Evolutionary conservation across 2,329 filamentous ascomycete genomes (phyloP).

Genomic region (Diaporthe nobilis): DNA sequence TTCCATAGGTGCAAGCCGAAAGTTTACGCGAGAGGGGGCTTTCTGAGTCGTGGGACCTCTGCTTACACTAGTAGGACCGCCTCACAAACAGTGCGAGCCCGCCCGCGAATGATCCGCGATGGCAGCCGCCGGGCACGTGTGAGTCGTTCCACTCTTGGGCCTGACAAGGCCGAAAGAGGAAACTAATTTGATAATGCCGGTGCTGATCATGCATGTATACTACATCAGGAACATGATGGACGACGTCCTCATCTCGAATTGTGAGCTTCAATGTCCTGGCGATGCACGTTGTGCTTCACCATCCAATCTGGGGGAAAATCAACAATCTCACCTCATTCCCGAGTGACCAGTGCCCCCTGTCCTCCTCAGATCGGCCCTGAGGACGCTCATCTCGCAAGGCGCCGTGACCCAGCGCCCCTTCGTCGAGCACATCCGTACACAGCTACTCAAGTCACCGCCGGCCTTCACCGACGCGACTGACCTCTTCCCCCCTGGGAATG

Average conservation of each 20-base stretch:
- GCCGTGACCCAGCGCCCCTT: constrained; percentile 50
- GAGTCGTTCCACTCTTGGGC: constrained; percentile 6
- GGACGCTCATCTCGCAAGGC: constrained; percentile 51
- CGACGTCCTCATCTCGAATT: constrained; percentile 56
- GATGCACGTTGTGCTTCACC: background rate
- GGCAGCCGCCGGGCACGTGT: constrained; percentile 35
- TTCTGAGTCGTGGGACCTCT: constrained; percentile 12
- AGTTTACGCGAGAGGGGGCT: background rate
- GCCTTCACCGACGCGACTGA: constrained; percentile 41
- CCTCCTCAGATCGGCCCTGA: constrained; percentile 52
- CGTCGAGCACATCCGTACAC: constrained; percentile 51
- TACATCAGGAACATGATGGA: constrained; percentile 56
- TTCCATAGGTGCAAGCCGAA: background rate
- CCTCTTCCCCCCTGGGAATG: constrained; percentile 46
- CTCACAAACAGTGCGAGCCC: constrained; percentile 16
- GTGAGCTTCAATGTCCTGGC: constrained; percentile 44
- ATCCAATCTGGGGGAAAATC: background rate
- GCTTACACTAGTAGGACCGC: too few relatives aligned
- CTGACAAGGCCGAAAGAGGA: background rate
- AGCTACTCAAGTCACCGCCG: constrained; percentile 47
- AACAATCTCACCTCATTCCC: background rate
- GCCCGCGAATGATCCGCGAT: constrained; percentile 2
- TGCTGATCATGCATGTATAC: constrained; percentile 10
- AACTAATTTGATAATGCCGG: constrained; percentile 25
- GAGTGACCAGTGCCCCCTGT: constrained; percentile 48